Evolutionary conservation across 257 asterid genomes (phyloP).

Genomic region (Capsicum chinense): DNA sequence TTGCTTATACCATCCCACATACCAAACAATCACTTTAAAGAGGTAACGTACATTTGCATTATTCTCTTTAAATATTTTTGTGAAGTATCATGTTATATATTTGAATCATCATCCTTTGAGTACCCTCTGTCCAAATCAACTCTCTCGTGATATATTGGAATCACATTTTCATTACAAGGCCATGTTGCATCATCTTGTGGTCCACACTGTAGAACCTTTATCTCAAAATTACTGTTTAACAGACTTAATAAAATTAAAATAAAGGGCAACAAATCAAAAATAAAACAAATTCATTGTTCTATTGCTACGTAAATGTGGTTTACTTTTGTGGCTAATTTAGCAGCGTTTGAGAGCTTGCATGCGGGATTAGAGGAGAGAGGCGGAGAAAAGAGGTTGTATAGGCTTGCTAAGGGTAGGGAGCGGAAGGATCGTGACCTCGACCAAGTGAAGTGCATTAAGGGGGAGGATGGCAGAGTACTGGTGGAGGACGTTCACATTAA

Average conservation of each 20-base stretch:
- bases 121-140: conserved; percentile 4
- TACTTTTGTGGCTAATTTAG: too few species aligned
- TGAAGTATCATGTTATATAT: conserved; percentile 6
- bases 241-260: background rate
- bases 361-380: too few species aligned
- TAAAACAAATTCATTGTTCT: background rate
- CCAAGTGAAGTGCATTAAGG: too few species aligned
- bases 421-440: too few species aligned
- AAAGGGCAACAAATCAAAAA: background rate
- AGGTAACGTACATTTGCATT: background rate
- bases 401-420: too few species aligned
- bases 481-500: too few species aligned
- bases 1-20: background rate
- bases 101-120: background rate
- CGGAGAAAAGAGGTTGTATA: too few species aligned
- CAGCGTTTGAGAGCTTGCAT: too few species aligned
- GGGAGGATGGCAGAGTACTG: too few species aligned
- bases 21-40: background rate
- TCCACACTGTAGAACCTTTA: conserved; percentile 19
- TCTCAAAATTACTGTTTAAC: background rate
- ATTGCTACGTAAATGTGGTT: background rate
- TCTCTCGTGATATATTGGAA: conserved; percentile 10
- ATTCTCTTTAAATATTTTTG: background rate
- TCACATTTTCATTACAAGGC: conserved; percentile 14
- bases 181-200: background rate